Conservation (phyloP, 2,329 filamentous ascomycete species). For the Pseudocercospora macadamiae region DNA sequence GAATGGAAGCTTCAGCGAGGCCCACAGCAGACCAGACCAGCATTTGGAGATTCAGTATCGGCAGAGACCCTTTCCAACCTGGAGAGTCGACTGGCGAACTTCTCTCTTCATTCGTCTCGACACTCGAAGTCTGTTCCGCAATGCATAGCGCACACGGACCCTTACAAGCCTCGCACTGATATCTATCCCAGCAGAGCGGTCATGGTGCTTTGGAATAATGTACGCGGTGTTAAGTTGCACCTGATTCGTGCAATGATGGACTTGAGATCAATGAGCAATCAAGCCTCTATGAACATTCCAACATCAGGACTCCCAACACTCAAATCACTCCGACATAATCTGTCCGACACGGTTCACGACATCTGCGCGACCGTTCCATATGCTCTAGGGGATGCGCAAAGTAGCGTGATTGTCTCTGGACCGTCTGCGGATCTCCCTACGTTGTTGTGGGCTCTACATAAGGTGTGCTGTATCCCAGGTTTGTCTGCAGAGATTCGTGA, state of each 20-base stretch:
- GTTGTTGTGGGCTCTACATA: background rate
- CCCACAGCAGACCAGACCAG: background rate
- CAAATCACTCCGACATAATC: background rate
- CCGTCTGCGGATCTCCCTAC: background rate
- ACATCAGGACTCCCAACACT: background rate
- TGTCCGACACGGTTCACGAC: background rate
- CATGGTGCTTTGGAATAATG: background rate
- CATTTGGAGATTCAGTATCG: background rate
- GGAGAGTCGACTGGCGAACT: background rate
- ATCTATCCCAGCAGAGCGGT: background rate
- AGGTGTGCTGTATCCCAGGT: background rate
- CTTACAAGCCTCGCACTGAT: background rate
- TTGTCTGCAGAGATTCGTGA: background rate
- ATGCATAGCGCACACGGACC: no score
- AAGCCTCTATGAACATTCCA: background rate
- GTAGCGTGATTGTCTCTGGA: background rate
- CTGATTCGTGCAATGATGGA: background rate
- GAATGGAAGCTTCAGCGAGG: background rate
- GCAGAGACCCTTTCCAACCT: background rate
- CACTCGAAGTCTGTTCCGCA: no score
- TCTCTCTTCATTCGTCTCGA: background rate
- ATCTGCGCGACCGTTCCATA: background rate
- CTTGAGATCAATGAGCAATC: background rate
- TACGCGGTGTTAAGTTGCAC: background rate
- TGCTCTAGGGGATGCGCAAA: background rate